Evolutionary conservation across 805 yeast species (phyloP), one percentile per base, ranked within the genome.

Genomic region (Candida loeiensis): DNA sequence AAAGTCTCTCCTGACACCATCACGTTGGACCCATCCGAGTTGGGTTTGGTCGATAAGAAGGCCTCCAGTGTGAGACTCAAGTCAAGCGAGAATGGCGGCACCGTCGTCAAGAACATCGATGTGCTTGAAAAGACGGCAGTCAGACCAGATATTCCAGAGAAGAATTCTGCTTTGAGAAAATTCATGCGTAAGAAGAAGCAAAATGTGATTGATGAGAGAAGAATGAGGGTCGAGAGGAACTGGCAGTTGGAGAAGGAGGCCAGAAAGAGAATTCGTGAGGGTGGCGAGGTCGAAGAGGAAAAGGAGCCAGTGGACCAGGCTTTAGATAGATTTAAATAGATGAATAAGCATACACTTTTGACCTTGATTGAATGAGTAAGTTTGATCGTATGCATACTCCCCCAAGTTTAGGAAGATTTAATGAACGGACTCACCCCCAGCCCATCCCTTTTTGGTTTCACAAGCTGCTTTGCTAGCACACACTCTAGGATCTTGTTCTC

Each of bases 1-100:
- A 93, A 93, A 64, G 71, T 93, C 49, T 81, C 85, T 49, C 95
- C 97, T 5, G 98, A 91, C 59, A 83, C 95, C 67, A 93, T 93
- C 45, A 73, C 95, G 1, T 68, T 93, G 55, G 96, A 93, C 71
- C 98, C 98, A 42, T 77, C 74, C 54, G 78, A 74, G 39, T 84
- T 93, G 50, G 99, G 99, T 50, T 73, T 79, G 4, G 89, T 93
- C 12, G 91, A 87, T 54, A 76, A 76, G 50, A 73, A 82, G 41
- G 83, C 91, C 4, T 70, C 76, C 12, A 64, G 69, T 12, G 69
- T 75, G 40, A 76, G 97, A 53, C 64, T 83, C 56, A 77, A 78
- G 35, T 53, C 77, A 30, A 67, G 71, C 14, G 43, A 37, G 6
- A 34, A 20, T 14, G 43, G 43, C 3, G 39, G 39, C 3, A 39